A percentile compares a stretch with the other conserved stretches of the same genome.
Conservation (phyloP, 257 asterid genomes). For the Ophiorrhiza pumila region DNA sequence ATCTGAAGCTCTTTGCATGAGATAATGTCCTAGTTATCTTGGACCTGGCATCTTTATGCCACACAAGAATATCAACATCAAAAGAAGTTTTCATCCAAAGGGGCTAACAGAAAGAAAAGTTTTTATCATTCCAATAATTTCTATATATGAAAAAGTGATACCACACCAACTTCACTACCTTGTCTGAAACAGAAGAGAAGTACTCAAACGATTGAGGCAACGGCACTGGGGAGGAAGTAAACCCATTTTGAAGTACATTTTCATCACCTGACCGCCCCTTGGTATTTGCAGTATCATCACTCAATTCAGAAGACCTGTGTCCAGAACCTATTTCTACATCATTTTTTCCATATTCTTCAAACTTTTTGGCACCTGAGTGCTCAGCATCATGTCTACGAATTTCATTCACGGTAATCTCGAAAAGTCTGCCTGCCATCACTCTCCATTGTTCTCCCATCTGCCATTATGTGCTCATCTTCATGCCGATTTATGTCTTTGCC, state of each 20-base stretch:
- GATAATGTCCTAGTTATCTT: background rate
- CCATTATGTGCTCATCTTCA: slow-evolving; percentile 31
- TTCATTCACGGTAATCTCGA: slow-evolving; percentile 30
- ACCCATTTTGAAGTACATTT: slow-evolving; percentile 38
- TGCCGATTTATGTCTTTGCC: slow-evolving; percentile 29
- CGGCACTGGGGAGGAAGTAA: slow-evolving; percentile 46
- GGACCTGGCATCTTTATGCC: background rate
- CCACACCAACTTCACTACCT: slow-evolving; percentile 17
- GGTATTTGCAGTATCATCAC: slow-evolving; percentile 39
- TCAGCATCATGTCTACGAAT: slow-evolving; percentile 31
- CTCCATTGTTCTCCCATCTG: slow-evolving; percentile 26
- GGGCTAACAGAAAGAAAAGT: background rate
- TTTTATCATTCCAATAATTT: background rate
- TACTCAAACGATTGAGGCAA: slow-evolving; percentile 46
- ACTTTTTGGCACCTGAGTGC: slow-evolving; percentile 34
- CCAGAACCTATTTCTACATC: slow-evolving; percentile 36
- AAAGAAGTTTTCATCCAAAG: background rate
- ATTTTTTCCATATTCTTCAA: slow-evolving; percentile 30
- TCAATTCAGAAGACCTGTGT: slow-evolving; percentile 27
- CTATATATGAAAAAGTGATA: background rate
- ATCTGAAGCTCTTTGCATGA: background rate
- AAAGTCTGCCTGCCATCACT: slow-evolving; percentile 29
- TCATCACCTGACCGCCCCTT: slow-evolving; percentile 44
- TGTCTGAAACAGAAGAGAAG: slow-evolving; percentile 38
- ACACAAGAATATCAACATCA: background rate